phyloP scores from a whole-genome alignment of 2,329 filamentous ascomycete species.

The Chaetomiaceae sp. region DNA sequence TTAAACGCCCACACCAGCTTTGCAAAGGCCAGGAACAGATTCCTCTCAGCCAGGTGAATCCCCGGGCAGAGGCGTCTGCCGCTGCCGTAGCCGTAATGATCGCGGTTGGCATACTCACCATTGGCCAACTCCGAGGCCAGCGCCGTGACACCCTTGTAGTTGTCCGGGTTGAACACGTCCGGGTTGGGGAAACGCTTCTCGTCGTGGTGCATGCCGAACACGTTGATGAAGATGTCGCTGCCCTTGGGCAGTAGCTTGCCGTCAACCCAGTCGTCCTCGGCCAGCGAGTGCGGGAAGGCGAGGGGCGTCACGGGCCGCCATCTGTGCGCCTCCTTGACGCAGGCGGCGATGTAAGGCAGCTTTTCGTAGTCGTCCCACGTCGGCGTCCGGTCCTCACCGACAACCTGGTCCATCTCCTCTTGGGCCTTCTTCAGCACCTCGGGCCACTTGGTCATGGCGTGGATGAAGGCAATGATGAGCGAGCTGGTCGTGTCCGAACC shows the following conservation, averaged over 20 bases:
- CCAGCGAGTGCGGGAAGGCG: not conserved
- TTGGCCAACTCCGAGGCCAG: not conserved
- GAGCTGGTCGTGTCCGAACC: not conserved
- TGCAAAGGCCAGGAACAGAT: not conserved
- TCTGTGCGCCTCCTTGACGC: not conserved
- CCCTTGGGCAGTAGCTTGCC: not conserved
- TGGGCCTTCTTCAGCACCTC: not conserved
- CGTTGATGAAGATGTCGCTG: not conserved
- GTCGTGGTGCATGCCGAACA: not conserved
- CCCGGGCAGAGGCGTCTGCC: not conserved
- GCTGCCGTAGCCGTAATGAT: not conserved
- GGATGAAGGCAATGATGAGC: not conserved
- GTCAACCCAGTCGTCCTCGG: not conserved
- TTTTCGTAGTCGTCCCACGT: not conserved
- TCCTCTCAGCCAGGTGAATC: not conserved
- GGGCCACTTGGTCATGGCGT: slow-evolving; percentile 4
- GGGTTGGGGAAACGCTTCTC: not conserved
- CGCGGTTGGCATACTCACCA: not conserved
- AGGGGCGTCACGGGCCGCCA: not conserved
- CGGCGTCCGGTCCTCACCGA: not conserved
- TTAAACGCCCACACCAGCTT: not conserved
- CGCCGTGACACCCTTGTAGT: not conserved
- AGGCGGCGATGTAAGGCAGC: not conserved
- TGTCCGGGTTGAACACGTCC: not conserved
- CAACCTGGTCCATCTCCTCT: not conserved